Evolutionary conservation across 306 rosid species (phyloP).

Genomic region (Myrica gale): DNA sequence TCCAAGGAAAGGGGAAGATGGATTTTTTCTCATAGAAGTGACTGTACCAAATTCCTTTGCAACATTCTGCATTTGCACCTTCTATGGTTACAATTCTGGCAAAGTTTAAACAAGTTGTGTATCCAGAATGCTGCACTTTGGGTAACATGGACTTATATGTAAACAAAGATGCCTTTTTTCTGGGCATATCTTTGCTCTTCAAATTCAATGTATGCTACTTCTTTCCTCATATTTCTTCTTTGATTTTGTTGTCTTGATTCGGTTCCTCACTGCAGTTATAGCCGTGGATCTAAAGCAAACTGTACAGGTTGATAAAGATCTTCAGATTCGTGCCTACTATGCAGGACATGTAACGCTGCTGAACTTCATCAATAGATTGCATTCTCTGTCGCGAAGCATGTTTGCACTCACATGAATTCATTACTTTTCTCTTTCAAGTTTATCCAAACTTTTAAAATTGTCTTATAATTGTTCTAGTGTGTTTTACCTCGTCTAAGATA

Average conservation of each 20-base stretch:
- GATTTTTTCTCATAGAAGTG: too few species aligned
- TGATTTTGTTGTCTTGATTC: constrained; percentile 23
- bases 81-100: too few species aligned
- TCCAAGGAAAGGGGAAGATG: too few species aligned
- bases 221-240: constrained; percentile 7
- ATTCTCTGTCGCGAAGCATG: constrained; percentile 3
- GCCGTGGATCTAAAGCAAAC: constrained; percentile 85
- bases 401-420: constrained; percentile 5
- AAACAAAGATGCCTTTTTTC: neutral
- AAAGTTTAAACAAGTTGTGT: too few species aligned
- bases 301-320: constrained; percentile 76
- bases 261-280: constrained; percentile 54
- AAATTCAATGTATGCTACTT: constrained; percentile 10
- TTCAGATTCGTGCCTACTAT: constrained; percentile 89
- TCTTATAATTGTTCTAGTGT: neutral
- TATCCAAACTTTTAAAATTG: neutral
- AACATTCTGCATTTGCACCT: too few species aligned
- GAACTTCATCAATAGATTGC: constrained; percentile 15
- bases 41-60: too few species aligned
- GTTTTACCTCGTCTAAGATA: neutral
- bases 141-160: neutral
- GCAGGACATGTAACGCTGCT: constrained; percentile 86
- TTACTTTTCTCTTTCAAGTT: neutral
- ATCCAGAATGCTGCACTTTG: neutral
- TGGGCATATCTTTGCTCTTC: constrained; percentile 5